phyloP scores from a whole-genome alignment of 2,329 filamentous ascomycete genomes.

The Fusarium redolens region DNA sequence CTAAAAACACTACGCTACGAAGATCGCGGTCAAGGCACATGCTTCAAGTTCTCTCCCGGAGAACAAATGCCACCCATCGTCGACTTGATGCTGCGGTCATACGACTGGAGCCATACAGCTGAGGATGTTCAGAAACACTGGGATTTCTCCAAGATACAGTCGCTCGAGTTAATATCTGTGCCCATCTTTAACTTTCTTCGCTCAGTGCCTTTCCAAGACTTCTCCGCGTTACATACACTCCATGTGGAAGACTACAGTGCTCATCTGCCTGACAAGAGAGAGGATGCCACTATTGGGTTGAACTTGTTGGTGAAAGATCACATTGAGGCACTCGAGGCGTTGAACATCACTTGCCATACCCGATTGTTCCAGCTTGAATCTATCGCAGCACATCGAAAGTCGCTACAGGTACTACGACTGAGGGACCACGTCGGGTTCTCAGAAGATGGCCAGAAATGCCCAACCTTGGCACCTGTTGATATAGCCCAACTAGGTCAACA shows the following conservation, averaged over 20 bases:
- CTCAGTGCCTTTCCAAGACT: conserved; percentile 53
- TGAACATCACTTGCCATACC: conserved; percentile 58
- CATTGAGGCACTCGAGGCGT: conserved; percentile 50
- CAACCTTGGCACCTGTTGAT: conserved; percentile 53
- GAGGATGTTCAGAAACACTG: conserved; percentile 56
- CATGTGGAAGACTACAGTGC: conserved; percentile 59
- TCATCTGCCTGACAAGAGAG: conserved; percentile 52
- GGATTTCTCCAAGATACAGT: conserved; percentile 58
- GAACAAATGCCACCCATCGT: conserved; percentile 58
- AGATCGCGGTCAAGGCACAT: conserved; percentile 58
- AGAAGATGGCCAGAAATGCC: conserved; percentile 56
- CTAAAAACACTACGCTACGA: conserved; percentile 57
- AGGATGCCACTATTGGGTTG: conserved; percentile 55
- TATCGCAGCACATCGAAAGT: conserved; percentile 52
- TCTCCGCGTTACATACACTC: conserved; percentile 53
- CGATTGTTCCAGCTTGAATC: conserved; percentile 54
- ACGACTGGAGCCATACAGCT: conserved; percentile 60
- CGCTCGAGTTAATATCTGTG: conserved; percentile 56
- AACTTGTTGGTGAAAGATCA: conserved; percentile 53
- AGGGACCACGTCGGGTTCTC: conserved; percentile 60
- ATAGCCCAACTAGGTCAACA: conserved; percentile 48
- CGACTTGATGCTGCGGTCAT: conserved; percentile 57
- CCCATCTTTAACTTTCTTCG: conserved; percentile 58
- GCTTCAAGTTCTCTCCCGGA: conserved; percentile 53
- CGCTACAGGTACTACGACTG: conserved; percentile 55